These are phyloP conservation scores for Paxillus rubicundulus DNA, from an alignment of 768 basidiomycete species.

Conservation along the genomic window DNA sequence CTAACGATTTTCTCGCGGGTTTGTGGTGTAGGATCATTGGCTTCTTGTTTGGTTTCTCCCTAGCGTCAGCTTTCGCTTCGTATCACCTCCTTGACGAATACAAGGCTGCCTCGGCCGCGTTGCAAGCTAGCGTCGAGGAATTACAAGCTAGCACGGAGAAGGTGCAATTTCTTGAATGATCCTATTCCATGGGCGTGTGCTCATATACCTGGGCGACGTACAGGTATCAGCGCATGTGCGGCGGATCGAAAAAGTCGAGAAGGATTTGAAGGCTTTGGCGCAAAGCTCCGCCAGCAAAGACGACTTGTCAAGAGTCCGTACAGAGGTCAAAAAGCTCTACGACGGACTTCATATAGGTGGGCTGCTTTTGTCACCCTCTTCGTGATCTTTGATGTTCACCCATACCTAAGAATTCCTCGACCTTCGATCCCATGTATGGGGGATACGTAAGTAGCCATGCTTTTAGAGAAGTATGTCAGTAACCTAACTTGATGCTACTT, in stretches of 20 bases:
- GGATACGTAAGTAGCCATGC: slow-evolving; percentile 63
- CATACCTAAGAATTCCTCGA: slow-evolving; percentile 67
- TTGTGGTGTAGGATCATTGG: slow-evolving; percentile 61
- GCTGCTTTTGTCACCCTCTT: slow-evolving; percentile 18
- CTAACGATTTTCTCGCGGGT: neutral
- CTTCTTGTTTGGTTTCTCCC: slow-evolving; percentile 86
- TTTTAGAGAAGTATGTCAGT: neutral
- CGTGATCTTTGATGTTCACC: neutral
- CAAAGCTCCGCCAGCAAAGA: slow-evolving; percentile 72
- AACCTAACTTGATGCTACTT: neutral
- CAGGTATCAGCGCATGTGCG: slow-evolving; percentile 83
- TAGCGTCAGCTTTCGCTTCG: slow-evolving; percentile 82
- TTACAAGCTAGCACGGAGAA: slow-evolving; percentile 81
- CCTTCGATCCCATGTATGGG: slow-evolving; percentile 79
- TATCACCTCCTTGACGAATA: slow-evolving; percentile 91
- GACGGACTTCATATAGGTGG: slow-evolving; percentile 78
- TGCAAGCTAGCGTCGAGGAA: slow-evolving; percentile 87
- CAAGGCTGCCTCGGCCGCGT: slow-evolving; percentile 79
- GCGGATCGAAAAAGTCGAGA: slow-evolving; percentile 85
- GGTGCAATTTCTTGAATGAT: slow-evolving; percentile 36
- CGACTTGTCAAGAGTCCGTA: slow-evolving; percentile 70
- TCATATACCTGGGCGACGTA: neutral
- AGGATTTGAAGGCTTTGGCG: slow-evolving; percentile 75
- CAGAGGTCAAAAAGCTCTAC: slow-evolving; percentile 85
- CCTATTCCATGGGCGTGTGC: neutral